These are phyloP conservation scores for Colletotrichum cuscutae DNA, from an alignment of 2,329 filamentous ascomycete species.

Conservation along the genomic window DNA sequence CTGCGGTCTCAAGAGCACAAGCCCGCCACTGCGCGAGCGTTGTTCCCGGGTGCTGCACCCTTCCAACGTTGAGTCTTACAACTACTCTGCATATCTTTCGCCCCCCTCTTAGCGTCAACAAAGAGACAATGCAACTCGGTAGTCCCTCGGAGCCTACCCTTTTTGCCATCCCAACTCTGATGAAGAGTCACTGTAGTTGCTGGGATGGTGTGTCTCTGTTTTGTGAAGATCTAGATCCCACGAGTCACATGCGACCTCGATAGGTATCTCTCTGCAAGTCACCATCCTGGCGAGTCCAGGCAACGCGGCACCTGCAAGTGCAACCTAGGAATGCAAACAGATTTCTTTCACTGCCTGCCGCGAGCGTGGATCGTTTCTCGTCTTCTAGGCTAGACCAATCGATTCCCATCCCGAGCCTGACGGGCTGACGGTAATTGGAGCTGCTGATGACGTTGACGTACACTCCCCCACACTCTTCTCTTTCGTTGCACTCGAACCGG, in stretches of 20 bases:
- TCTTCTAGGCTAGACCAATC: not conserved
- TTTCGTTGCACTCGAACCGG: not conserved
- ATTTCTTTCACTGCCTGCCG: not conserved
- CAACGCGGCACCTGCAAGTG: not conserved
- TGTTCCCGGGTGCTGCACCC: not conserved
- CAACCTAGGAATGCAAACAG: not conserved
- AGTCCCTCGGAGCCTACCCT: not conserved
- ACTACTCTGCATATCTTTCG: not conserved
- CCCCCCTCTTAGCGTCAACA: not conserved
- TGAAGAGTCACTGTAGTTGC: not conserved
- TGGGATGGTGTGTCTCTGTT: not conserved
- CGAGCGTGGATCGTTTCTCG: not conserved
- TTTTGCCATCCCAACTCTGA: not conserved
- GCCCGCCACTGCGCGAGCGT: not conserved
- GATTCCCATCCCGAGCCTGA: not conserved
- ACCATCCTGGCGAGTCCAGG: no score
- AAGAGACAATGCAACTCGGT: not conserved
- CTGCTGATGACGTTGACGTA: slow-evolving; percentile 1
- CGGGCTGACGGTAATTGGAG: not conserved
- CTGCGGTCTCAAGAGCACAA: not conserved
- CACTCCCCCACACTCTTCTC: not conserved
- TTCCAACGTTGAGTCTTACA: not conserved
- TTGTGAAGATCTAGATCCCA: not conserved
- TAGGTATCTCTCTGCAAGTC: not conserved
- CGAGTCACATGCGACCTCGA: not conserved